Base-by-base conservation (phyloP, 2,329 filamentous ascomycete genomes). In the Aspergillus texensis region DNA sequence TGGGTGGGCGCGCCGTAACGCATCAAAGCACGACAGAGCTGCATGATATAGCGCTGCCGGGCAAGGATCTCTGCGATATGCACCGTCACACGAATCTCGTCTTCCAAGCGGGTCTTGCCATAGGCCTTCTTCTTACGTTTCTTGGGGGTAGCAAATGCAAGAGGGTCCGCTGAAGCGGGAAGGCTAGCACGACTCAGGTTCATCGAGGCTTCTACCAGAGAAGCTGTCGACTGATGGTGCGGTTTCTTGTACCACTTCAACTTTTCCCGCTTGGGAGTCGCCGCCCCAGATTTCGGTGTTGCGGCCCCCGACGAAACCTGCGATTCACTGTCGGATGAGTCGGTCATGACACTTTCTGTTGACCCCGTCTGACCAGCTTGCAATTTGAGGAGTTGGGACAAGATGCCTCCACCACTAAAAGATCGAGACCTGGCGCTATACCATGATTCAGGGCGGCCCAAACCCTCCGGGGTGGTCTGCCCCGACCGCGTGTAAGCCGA, bases 1-100 rank as follows among this genome's bases (percentile, higher is more conserved):
- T 97, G 94, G 0, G 93, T 96, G 1, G 94, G 94, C 0, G 94
- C 94, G 24, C 94, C 94, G 68, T 92, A 97, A 72, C 88, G 84
- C 93, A 97, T 97, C 60, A 97, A 81, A 1, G 92, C 91, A 41
- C 89, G 88, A 73, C 93, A 97, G 45, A 97, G 85, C 77, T 92
- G 93, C 65, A 94, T 84, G 19, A 97, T 85, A 74, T 96, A 97
- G 53, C 88, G 87, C 70, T 97, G 93, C 2, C 93, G 87, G 54
- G 89, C 88, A 26, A 97, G 84, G 21, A 91, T 94, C 65, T 87
- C 85, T n/a, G 85, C 85, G 64, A 89, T 84, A 71, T 88, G 85
- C 6, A 86, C 80, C 4, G 84, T 87, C 65, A 88, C 86, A 58
- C 82, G 80, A 63, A 85, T 83, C 65, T 86, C 82, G 26, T 86